Conservation (phyloP, 108 stramenopile species). For the Poteriospumella lacustris region DNA sequence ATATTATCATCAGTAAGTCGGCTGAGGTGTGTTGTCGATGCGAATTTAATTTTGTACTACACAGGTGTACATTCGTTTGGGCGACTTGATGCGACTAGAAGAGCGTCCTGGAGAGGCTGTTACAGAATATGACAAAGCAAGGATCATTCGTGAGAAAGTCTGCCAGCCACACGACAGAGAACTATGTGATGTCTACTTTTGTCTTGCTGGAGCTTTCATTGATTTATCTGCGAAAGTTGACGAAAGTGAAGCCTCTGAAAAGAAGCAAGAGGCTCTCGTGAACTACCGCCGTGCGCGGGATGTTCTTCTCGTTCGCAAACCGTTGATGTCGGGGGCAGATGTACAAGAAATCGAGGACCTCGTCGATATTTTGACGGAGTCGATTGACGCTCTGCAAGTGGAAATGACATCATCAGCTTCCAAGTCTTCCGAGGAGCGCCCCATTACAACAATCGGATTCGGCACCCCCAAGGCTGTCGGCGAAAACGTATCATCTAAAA, state of each 20-base stretch:
- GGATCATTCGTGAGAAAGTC: neutral
- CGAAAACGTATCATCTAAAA: too few relatives aligned
- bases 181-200: neutral
- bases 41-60: neutral
- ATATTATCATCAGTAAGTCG: neutral
- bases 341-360: too few relatives aligned
- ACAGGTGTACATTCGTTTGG: neutral
- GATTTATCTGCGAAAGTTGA: neutral
- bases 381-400: too few relatives aligned
- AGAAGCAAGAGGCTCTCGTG: neutral
- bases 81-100: neutral
- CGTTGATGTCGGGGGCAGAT: too few relatives aligned
- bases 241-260: neutral
- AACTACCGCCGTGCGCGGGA: neutral
- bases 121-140: neutral
- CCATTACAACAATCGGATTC: too few relatives aligned
- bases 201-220: neutral
- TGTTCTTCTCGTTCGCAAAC: neutral
- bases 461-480: too few relatives aligned
- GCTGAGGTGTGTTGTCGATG: neutral
- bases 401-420: too few relatives aligned
- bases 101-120: neutral
- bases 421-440: too few relatives aligned
- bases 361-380: too few relatives aligned
- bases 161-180: neutral